phyloP scores from a whole-genome alignment of 495 filamentous ascomycete species.

The Podospora bellae-mahoneyi region DNA sequence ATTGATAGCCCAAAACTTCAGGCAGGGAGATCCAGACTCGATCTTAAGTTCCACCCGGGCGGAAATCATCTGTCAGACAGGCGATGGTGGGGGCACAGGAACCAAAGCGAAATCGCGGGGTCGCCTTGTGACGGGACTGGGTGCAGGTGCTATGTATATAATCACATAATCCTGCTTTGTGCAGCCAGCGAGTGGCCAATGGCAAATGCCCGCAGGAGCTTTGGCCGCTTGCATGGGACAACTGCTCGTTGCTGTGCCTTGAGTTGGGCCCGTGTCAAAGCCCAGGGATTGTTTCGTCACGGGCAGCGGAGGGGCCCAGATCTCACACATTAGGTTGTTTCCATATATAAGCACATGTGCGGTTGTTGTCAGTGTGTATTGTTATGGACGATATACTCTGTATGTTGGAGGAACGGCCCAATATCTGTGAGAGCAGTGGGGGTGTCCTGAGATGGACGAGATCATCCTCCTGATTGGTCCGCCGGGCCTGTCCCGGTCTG shows the following conservation, averaged over 20 bases:
- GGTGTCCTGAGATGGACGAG: not conserved
- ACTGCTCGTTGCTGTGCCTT: slow-evolving; percentile 12
- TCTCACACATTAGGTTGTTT: too few relatives aligned
- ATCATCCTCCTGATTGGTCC: slow-evolving; percentile 8
- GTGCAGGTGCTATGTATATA: too few relatives aligned
- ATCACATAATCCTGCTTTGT: not conserved
- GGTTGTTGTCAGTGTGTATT: too few relatives aligned
- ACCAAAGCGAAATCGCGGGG: not conserved
- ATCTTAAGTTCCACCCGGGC: not conserved
- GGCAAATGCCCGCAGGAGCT: too few relatives aligned
- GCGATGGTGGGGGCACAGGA: slow-evolving; percentile 1
- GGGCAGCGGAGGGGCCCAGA: not conserved
- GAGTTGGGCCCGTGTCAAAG: not conserved
- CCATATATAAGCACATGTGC: too few relatives aligned
- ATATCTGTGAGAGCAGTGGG: too few relatives aligned
- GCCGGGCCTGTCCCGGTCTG: not conserved
- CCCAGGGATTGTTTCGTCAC: slow-evolving; percentile 8
- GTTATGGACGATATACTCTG: too few relatives aligned
- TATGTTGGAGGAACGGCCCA: too few relatives aligned
- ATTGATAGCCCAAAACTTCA: not conserved
- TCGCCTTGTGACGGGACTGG: not conserved
- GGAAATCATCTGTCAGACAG: not conserved
- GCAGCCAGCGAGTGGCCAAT: not conserved
- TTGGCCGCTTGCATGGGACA: too few relatives aligned
- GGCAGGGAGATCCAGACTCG: not conserved